Evolutionary conservation across 306 rosid species (phyloP), one percentile per base, ranked within the genome.

Genomic region (Acacia confusa): DNA sequence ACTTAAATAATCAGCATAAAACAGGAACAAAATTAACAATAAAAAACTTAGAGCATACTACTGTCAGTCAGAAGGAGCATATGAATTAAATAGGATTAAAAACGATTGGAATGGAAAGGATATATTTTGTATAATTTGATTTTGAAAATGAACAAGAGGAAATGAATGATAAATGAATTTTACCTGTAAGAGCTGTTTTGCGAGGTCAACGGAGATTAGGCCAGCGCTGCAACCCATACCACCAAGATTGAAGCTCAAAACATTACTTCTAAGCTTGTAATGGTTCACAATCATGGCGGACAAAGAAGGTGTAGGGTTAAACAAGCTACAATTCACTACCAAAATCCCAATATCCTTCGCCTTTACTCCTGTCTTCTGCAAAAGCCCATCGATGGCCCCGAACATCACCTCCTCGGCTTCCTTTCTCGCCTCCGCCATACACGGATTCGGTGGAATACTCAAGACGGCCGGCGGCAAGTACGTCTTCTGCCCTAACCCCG

Each of bases 201-300:
- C 98, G 41, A 94, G 98, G 77, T 94, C 98, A 17, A 95, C 90
- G 10, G 97, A 92, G 74, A 95, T 88, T 12, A 95, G 94, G 1
- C 97, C 97, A 48, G 98, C 98, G 70, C 98, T 95, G 79, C 98
- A 95, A 12, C 98, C 98, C 98, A 95, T 95, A n/a, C 98, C 98
- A 27, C 95, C 97, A 61, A 95, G 98, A 82, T 95, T 95, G 43
- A 86, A 95, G 78, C 97, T 95, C 7, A 84, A 11, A 17, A 95
- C 34, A 22, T 95, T 92, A 9, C 97, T 94, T 78, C 98, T 85
- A 0, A 94, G 86, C 40, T 92, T 91, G 74, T 94, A 94, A 38
- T 92, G 98, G 32, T 94, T 94, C 1, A 94, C 94, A 63, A 94
- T 85, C 98, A 92, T 92, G 48, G 94, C 91, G 3, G 97, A 91